Conservation (phyloP, 805 yeast genomes). For the Naumovozyma dairenensis region DNA sequence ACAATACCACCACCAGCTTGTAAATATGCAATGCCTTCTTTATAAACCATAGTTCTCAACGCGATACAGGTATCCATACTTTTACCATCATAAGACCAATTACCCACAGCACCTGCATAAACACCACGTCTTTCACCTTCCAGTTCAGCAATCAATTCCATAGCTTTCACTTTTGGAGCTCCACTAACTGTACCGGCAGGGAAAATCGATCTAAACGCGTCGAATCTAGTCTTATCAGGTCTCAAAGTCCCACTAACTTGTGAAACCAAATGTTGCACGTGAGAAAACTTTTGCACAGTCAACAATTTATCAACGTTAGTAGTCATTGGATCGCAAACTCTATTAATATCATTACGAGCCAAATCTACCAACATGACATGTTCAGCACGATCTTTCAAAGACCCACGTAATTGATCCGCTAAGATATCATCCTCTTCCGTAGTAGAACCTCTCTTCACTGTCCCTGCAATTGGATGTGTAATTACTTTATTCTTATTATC, state of each 20-base stretch:
- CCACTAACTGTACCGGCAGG: slow-evolving; percentile 99
- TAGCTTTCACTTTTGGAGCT: slow-evolving; percentile 94
- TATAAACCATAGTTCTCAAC: slow-evolving; percentile 89
- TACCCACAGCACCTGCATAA: slow-evolving; percentile 98
- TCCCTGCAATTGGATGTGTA: slow-evolving; percentile 98
- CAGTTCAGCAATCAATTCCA: slow-evolving; percentile 85
- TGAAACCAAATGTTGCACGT: slow-evolving; percentile 92
- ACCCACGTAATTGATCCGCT: slow-evolving; percentile 62
- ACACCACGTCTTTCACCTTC: slow-evolving; percentile 92
- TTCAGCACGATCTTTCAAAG: slow-evolving; percentile 91
- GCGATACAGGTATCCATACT: slow-evolving; percentile 98
- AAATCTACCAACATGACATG: slow-evolving; percentile 97
- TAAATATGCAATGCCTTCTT: slow-evolving; percentile 80
- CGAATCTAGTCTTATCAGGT: slow-evolving; percentile 77
- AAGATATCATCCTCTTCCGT: slow-evolving; percentile 82
- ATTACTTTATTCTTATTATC: slow-evolving; percentile 64
- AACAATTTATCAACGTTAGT: slow-evolving; percentile 82
- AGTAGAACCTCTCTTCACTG: slow-evolving; percentile 83
- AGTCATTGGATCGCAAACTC: slow-evolving; percentile 81
- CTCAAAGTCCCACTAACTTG: slow-evolving; percentile 90
- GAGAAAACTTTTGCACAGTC: slow-evolving; percentile 88
- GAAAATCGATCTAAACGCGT: slow-evolving; percentile 94
- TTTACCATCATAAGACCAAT: slow-evolving; percentile 93
- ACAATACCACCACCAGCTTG: slow-evolving; percentile 99
- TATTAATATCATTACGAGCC: slow-evolving; percentile 91